Conservation (phyloP, 2,329 filamentous ascomycete species). For the Neodidymelliopsis sp. region DNA sequence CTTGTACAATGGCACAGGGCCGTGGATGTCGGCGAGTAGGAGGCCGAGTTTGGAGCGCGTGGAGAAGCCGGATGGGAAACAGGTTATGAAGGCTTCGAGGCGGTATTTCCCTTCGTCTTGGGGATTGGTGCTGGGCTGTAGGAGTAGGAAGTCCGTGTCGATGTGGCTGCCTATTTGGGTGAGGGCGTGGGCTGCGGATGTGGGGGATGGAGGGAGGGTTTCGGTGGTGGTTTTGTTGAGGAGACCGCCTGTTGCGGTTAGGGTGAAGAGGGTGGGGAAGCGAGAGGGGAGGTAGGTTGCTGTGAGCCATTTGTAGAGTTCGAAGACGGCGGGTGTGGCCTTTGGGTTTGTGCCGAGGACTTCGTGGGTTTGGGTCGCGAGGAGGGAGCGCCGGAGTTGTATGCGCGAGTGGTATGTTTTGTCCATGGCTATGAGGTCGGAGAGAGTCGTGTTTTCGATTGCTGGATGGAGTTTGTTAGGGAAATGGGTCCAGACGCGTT, state of each 20-base stretch:
- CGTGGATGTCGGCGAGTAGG: constrained; percentile 63
- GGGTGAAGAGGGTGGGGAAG: constrained; percentile 62
- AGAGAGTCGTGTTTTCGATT: constrained; percentile 60
- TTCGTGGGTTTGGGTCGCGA: constrained; percentile 54
- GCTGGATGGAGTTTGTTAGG: too few species aligned
- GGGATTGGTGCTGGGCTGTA: constrained; percentile 54
- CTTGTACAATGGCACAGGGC: constrained; percentile 65
- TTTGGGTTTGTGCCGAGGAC: constrained; percentile 48
- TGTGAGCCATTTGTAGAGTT: constrained; percentile 65
- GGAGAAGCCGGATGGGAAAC: constrained; percentile 67
- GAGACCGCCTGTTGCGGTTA: constrained; percentile 44
- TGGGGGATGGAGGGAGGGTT: constrained; percentile 50
- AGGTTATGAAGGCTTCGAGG: constrained; percentile 63
- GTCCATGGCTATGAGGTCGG: constrained; percentile 66
- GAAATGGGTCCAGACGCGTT: too few species aligned
- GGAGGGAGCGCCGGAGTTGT: constrained; percentile 56
- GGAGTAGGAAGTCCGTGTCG: constrained; percentile 67
- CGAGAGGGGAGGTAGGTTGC: constrained; percentile 63
- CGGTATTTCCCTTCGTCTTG: constrained; percentile 55
- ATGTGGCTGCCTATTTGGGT: constrained; percentile 60
- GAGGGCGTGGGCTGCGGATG: constrained; percentile 53
- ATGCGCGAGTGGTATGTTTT: constrained; percentile 64
- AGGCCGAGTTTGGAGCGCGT: constrained; percentile 62
- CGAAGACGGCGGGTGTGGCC: constrained; percentile 58
- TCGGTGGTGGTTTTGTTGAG: constrained; percentile 57